Base-by-base conservation (phyloP, 495 filamentous ascomycete genomes). In the Tuber calosporum region DNA sequence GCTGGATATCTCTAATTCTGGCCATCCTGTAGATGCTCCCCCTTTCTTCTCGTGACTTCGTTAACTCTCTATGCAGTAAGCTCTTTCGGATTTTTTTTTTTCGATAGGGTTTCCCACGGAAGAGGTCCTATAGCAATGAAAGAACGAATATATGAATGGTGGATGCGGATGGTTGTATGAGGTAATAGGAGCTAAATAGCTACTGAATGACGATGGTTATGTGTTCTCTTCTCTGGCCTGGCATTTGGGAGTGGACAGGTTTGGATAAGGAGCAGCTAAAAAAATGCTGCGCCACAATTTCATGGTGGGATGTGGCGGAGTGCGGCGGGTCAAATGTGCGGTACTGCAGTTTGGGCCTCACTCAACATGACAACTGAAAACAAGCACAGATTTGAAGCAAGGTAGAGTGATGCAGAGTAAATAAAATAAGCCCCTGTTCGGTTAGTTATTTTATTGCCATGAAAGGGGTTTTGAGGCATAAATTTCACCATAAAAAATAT, bases 1-100 rank as follows among this genome's bases (percentile, higher is more conserved):
- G 88, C 81, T 93, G 91, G 81, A 99, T 94, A 85, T 98, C 93
- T 85, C 94, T 88, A 84, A 97, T 86, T 83, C 92, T 90, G 80
- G 96, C 94, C 95, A 99, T 99, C 74, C 70, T 66, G 73, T 70
- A 70, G 76, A 74, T 78, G 75, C 66, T 58, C 77, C 69, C 76
- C 76, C 77, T 79, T 78, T 69, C 76, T 74, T 70, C 78, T 78
- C 43, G 68, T 79, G 37, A 72, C 19, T 73, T 78, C 67, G 76
- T 73, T 34, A 45, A 62, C 53, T 19, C 26, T 62, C 11, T 62
- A 17, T 62, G 26, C 11, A 17, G 53, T 17, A 62, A 34, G 26
- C 53, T 62, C 53, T 30, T 30, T 62, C 26, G 0, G n/a, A n/a
- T 9, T 8, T 48, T 48, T 62, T 26, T 53, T 62, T 34, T 73